Percentiles rank a stretch among this genome's conserved stretches.
Conservation (phyloP, 2,329 filamentous ascomycete genomes). For the Ascosphaera aggregata region DNA sequence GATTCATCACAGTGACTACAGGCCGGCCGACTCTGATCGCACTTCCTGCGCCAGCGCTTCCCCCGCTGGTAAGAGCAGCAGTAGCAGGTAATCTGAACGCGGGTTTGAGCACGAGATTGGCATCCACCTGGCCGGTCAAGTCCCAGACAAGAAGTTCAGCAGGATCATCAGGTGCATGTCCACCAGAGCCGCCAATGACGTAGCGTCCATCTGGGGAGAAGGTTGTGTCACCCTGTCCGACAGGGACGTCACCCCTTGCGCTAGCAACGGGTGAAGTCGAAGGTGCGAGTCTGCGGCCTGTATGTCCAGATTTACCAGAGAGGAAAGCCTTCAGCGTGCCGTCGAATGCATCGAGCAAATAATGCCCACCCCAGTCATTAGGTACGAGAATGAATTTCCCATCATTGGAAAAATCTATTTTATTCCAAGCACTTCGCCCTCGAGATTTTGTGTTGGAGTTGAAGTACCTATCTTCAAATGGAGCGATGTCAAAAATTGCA, state of each 20-base stretch:
- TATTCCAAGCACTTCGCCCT: constrained; percentile 48
- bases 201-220: constrained; percentile 80
- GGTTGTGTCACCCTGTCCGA: constrained; percentile 50
- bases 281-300: constrained; percentile 25
- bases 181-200: constrained; percentile 55
- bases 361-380: constrained; percentile 67
- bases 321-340: constrained; percentile 57
- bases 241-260: constrained; percentile 26
- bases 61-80: too few relatives aligned
- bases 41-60: too few relatives aligned
- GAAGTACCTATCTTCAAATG: constrained; percentile 30
- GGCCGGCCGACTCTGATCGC: not conserved
- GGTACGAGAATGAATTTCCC: constrained; percentile 68
- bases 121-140: constrained; percentile 31
- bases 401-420: constrained; percentile 88
- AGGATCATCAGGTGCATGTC: too few relatives aligned
- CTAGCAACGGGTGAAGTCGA: too few relatives aligned
- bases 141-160: constrained; percentile 75
- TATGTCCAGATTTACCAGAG: constrained; percentile 22
- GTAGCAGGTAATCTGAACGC: constrained; percentile 15
- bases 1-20: constrained; percentile 68
- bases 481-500: constrained; percentile 52
- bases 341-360: constrained; percentile 80
- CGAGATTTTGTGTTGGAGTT: constrained; percentile 26
- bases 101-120: constrained; percentile 29